These are phyloP conservation scores for Candida saitoana DNA, from an alignment of 805 yeast species.

Conservation along the genomic window DNA sequence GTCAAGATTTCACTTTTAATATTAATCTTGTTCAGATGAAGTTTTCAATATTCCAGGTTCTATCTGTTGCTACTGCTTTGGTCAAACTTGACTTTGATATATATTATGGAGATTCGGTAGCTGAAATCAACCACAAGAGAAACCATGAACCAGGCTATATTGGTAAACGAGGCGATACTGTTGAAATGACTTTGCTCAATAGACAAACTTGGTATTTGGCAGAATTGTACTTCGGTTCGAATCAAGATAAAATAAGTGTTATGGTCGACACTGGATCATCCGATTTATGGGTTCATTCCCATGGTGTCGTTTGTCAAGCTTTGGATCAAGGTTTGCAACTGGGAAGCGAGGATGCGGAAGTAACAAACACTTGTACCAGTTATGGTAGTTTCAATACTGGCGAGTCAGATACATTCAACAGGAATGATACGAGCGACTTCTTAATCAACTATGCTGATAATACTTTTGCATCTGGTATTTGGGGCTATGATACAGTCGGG, in stretches of 20 bases:
- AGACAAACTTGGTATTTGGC: constrained; percentile 5
- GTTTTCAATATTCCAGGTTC: background rate
- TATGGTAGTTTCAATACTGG: constrained; percentile 11
- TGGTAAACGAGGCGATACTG: constrained; percentile 1
- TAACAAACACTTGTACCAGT: constrained; percentile 31
- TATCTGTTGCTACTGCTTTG: background rate
- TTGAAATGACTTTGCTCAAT: background rate
- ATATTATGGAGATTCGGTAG: background rate
- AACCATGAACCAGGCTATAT: background rate
- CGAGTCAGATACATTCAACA: background rate
- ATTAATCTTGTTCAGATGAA: background rate
- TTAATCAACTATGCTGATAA: constrained; percentile 41
- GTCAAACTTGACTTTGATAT: constrained; percentile 1
- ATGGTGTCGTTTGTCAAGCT: constrained; percentile 13
- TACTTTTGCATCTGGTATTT: constrained; percentile 46
- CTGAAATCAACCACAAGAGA: background rate
- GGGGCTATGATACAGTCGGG: constrained; percentile 41
- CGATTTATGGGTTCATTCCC: constrained; percentile 18
- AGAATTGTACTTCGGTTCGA: constrained; percentile 16
- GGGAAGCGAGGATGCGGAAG: background rate
- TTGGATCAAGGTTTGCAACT: background rate
- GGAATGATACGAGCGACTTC: constrained; percentile 5
- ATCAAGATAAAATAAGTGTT: constrained; percentile 14
- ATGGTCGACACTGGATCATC: constrained; percentile 18
- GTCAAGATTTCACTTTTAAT: too few relatives aligned